Evolutionary conservation across 768 basidiomycete species (phyloP).

Genomic region (Mycena latifolia): DNA sequence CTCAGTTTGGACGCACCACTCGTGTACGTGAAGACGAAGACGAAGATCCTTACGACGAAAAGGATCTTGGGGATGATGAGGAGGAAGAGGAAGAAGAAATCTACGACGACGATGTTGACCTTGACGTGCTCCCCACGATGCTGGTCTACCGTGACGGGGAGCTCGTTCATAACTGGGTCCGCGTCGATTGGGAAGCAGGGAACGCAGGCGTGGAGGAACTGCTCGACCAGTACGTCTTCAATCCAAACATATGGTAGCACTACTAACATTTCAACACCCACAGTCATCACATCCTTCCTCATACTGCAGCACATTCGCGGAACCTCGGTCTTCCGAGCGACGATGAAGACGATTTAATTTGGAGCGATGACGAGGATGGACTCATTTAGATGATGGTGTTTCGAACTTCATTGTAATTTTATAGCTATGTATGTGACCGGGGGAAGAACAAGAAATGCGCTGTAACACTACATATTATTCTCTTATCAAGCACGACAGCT

Average conservation of each 20-base stretch:
- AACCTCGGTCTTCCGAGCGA: conserved; percentile 65
- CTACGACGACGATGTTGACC: conserved; percentile 76
- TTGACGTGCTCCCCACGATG: conserved; percentile 84
- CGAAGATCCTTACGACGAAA: conserved; percentile 62
- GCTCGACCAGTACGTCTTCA: conserved; percentile 65
- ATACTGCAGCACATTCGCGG: conserved; percentile 44
- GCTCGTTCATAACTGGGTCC: conserved; percentile 90
- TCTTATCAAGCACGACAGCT: neutral
- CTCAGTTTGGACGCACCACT: conserved; percentile 31
- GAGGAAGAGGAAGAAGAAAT: conserved; percentile 57
- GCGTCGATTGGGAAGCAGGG: conserved; percentile 89
- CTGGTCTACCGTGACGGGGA: conserved; percentile 85
- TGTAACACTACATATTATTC: neutral
- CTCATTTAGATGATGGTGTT: conserved; percentile 29
- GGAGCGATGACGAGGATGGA: conserved; percentile 64
- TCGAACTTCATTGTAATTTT: conserved; percentile 7
- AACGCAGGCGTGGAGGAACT: conserved; percentile 76
- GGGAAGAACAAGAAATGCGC: neutral
- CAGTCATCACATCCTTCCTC: conserved; percentile 58
- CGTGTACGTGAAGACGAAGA: conserved; percentile 49
- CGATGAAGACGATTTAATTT: conserved; percentile 65
- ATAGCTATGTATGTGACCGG: neutral
- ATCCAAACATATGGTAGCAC: conserved; percentile 34
- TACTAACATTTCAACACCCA: neutral
- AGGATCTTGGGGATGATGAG: conserved; percentile 47